Percentiles rank a stretch among this genome's conserved stretches.
Evolutionary conservation across 495 filamentous ascomycete species (phyloP).

Genomic region (Penicillium malachiteum): DNA sequence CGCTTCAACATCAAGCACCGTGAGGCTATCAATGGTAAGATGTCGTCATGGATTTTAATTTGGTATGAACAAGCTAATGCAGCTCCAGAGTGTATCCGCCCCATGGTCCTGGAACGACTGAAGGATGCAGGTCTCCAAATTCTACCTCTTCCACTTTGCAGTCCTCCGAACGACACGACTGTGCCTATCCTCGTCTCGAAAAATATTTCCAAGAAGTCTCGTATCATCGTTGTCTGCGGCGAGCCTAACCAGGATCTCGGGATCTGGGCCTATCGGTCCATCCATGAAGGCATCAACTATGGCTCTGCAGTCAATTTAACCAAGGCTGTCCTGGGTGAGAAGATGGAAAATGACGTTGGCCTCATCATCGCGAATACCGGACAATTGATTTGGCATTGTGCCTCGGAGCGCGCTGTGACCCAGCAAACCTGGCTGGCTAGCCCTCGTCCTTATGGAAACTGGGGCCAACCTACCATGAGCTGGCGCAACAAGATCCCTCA

Average conservation of each 20-base stretch:
- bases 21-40: conserved; percentile 66
- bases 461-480: conserved; percentile 40
- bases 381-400: conserved; percentile 66
- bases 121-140: conserved; percentile 50
- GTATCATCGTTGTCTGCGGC: conserved; percentile 74
- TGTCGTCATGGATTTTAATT: background rate
- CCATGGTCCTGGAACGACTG: conserved; percentile 61
- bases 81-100: conserved; percentile 59
- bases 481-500: conserved; percentile 55
- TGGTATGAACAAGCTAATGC: background rate
- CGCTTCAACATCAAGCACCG: conserved; percentile 69
- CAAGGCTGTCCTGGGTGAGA: conserved; percentile 41
- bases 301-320: conserved; percentile 66
- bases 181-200: conserved; percentile 65
- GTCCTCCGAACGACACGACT: conserved; percentile 49
- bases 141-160: conserved; percentile 58
- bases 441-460: conserved; percentile 50
- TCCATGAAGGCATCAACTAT: conserved; percentile 58
- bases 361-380: conserved; percentile 73
- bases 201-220: conserved; percentile 55
- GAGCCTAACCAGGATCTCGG: conserved; percentile 70
- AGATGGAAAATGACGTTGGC: conserved; percentile 16
- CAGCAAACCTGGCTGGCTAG: conserved; percentile 48
- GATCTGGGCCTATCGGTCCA: conserved; percentile 66
- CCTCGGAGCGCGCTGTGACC: conserved; percentile 54